Conservation (phyloP, 768 basidiomycete species). For the Rubroboletus pulcherrimus region DNA sequence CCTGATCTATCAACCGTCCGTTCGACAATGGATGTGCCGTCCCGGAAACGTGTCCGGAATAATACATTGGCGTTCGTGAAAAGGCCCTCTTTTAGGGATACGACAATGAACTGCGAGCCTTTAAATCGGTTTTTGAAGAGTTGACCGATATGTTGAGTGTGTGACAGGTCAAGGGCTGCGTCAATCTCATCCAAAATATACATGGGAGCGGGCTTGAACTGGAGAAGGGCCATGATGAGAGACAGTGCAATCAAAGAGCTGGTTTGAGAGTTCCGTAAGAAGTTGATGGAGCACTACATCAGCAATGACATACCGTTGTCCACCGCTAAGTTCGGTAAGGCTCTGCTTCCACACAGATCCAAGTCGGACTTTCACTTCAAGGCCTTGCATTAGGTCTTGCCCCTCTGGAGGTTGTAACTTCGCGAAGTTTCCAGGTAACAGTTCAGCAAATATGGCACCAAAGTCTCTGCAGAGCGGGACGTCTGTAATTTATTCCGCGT, state of each 20-base stretch:
- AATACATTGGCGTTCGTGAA: conserved; percentile 98
- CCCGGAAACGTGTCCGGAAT: conserved; percentile 88
- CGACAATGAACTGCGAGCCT: conserved; percentile 97
- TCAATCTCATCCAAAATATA: conserved; percentile 99
- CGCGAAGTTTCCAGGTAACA: conserved; percentile 94
- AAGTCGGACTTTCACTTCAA: conserved; percentile 95
- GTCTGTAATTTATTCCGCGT: background rate
- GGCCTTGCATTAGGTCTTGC: conserved; percentile 88
- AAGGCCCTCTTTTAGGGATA: conserved; percentile 92
- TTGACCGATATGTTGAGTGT: conserved; percentile 96
- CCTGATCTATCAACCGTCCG: conserved; percentile 65
- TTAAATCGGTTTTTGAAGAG: conserved; percentile 98
- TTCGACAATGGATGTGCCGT: conserved; percentile 91
- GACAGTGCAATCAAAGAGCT: conserved; percentile 97
- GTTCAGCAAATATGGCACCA: conserved; percentile 91
- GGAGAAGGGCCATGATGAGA: conserved; percentile 97
- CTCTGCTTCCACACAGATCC: conserved; percentile 98
- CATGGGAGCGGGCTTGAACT: conserved; percentile 99
- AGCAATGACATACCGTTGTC: conserved; percentile 69
- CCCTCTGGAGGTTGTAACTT: conserved; percentile 93
- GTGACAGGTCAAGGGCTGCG: conserved; percentile 92
- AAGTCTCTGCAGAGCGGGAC: conserved; percentile 64
- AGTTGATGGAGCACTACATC: background rate
- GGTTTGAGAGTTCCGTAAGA: conserved; percentile 1
- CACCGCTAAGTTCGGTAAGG: conserved; percentile 94